A percentile compares a stretch with the other conserved stretches of the same genome.
Evolutionary conservation across 345 rosid genomes (phyloP).

Genomic region (Trapa incisa): DNA sequence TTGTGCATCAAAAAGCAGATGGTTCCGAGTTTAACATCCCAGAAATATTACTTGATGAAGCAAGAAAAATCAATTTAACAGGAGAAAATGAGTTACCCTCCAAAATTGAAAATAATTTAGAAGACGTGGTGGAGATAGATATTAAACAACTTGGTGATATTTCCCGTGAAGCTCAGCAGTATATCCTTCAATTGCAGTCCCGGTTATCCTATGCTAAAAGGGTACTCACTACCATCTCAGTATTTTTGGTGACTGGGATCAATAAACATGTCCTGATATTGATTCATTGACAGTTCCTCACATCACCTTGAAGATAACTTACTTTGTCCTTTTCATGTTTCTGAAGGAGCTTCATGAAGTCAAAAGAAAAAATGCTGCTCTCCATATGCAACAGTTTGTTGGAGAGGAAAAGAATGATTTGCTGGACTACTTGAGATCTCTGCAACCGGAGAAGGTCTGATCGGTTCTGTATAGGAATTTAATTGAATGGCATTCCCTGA

Average conservation of each 20-base stretch:
- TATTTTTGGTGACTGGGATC: not conserved
- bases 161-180: constrained; percentile 59
- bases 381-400: constrained; percentile 97
- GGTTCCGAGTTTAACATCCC: constrained; percentile 25
- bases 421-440: constrained; percentile 82
- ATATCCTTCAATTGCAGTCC: constrained; percentile 62
- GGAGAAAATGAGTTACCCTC: constrained; percentile 23
- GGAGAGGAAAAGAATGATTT: constrained; percentile 97
- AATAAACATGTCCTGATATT: not conserved
- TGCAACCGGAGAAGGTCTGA: constrained; percentile 86
- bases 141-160: constrained; percentile 48
- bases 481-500: not conserved
- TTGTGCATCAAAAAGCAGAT: constrained; percentile 28
- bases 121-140: constrained; percentile 23
- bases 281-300: not conserved
- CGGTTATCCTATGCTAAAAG: constrained; percentile 59
- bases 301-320: constrained; percentile 5
- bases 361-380: constrained; percentile 78
- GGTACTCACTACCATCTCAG: constrained; percentile 22
- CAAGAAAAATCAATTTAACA: constrained; percentile 14
- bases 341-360: constrained; percentile 70
- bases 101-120: constrained; percentile 17
- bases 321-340: constrained; percentile 9
- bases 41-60: constrained; percentile 23
- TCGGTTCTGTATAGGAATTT: constrained; percentile 3